Conservation (phyloP, 768 basidiomycete species). For the Holtermanniella nyarrowii region DNA sequence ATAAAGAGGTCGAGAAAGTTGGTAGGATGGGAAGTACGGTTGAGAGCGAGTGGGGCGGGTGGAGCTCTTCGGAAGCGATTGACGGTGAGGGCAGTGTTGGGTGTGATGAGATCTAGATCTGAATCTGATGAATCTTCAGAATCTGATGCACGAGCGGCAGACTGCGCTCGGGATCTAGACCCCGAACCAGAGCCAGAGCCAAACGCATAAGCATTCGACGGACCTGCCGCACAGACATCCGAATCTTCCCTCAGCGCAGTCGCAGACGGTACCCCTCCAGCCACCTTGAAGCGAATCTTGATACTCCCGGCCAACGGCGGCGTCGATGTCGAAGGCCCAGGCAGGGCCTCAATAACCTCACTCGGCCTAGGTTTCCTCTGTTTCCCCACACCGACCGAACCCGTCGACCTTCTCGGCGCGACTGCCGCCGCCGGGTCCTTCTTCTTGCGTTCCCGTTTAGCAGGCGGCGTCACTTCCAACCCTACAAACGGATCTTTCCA, state of each 20-base stretch:
- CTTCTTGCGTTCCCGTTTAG: constrained; percentile 6
- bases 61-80: too few relatives aligned
- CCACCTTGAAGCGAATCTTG: not conserved
- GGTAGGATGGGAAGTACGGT: not conserved
- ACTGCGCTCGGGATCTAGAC: not conserved
- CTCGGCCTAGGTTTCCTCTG: too few relatives aligned
- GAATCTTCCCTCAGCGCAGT: not conserved
- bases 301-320: too few relatives aligned
- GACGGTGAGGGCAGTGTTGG: too few relatives aligned
- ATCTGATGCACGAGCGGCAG: not conserved
- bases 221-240: not conserved
- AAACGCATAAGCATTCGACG: not conserved
- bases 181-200: not conserved
- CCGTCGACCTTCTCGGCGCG: constrained; percentile 4
- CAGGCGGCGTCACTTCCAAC: constrained; percentile 16
- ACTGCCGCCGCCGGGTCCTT: constrained; percentile 3
- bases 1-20: not conserved
- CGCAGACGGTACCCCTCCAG: not conserved
- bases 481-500: constrained; percentile 32
- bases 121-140: not conserved
- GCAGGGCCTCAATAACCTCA: too few relatives aligned
- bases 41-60: not conserved
- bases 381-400: too few relatives aligned
- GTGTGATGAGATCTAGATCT: not conserved
- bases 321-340: too few relatives aligned